A percentile compares a stretch with the other conserved stretches of the same genome.
Conservation (phyloP, 257 asterid genomes). For the Rehmannia glutinosa region DNA sequence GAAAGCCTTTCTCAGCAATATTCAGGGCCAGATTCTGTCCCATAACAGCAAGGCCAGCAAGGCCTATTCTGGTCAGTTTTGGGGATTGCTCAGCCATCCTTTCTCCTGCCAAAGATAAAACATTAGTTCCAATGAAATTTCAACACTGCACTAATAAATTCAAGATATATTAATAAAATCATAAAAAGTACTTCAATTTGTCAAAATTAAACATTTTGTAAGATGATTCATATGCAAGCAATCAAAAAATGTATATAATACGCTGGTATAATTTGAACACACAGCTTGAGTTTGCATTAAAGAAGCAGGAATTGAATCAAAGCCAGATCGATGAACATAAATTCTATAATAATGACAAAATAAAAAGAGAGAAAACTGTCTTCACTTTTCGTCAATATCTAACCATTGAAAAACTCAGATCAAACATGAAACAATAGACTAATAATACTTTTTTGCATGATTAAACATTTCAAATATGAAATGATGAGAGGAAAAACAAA, state of each 20-base stretch:
- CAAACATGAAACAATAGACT: not conserved
- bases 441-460: not conserved
- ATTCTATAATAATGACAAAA: not conserved
- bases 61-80: slow-evolving; percentile 85
- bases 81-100: slow-evolving; percentile 58
- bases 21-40: slow-evolving; percentile 98
- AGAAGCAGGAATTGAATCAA: not conserved
- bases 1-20: slow-evolving; percentile 97
- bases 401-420: slow-evolving; percentile 2
- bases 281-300: not conserved
- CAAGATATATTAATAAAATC: not conserved
- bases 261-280: not conserved
- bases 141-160: not conserved
- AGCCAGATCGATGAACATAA: not conserved
- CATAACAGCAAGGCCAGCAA: slow-evolving; percentile 99
- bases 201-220: not conserved
- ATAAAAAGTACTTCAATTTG: not conserved
- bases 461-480: not conserved
- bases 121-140: not conserved
- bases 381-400: not conserved
- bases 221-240: not conserved
- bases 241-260: not conserved
- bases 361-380: too few species aligned
- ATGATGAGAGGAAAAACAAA: not conserved
- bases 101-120: slow-evolving; percentile 22